phyloP scores from a whole-genome alignment of 495 filamentous ascomycete genomes.

The Penicillium macrosclerotiorum region DNA sequence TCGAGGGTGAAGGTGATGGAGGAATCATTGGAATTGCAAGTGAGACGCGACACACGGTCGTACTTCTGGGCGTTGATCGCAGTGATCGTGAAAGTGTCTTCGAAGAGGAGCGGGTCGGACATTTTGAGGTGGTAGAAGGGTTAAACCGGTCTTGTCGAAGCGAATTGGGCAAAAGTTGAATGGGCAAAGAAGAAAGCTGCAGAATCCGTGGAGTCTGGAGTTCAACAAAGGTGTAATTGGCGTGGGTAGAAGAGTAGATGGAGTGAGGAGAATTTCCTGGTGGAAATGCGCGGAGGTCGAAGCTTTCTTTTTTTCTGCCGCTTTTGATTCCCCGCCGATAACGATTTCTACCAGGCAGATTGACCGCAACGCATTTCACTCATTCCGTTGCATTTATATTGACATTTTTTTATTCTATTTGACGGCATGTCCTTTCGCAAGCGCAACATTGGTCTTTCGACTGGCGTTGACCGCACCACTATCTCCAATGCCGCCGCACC shows the following conservation, averaged over 20 bases:
- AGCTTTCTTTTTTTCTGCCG: slow-evolving; percentile 34
- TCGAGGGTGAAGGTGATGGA: slow-evolving; percentile 79
- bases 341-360: slow-evolving; percentile 14
- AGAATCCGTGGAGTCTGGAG: background rate
- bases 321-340: slow-evolving; percentile 30
- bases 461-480: slow-evolving; percentile 34
- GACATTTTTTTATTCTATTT: background rate
- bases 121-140: slow-evolving; percentile 40
- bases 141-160: background rate
- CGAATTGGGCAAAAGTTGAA: background rate
- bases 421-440: slow-evolving; percentile 82
- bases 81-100: slow-evolving; percentile 85
- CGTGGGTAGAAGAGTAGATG: slow-evolving; percentile 5
- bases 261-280: slow-evolving; percentile 13
- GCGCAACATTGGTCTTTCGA: slow-evolving; percentile 70
- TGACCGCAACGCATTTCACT: background rate
- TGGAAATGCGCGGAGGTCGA: slow-evolving; percentile 24
- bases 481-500: slow-evolving; percentile 29
- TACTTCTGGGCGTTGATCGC: slow-evolving; percentile 79
- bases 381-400: background rate
- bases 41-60: slow-evolving; percentile 86
- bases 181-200: background rate
- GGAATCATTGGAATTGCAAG: slow-evolving; percentile 65
- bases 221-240: background rate
- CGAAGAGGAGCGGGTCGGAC: slow-evolving; percentile 85